A percentile compares a stretch with the other conserved stretches of the same genome.
Conservation (phyloP, 2,329 filamentous ascomycete species). For the Tolypocladium cylindrosporum region DNA sequence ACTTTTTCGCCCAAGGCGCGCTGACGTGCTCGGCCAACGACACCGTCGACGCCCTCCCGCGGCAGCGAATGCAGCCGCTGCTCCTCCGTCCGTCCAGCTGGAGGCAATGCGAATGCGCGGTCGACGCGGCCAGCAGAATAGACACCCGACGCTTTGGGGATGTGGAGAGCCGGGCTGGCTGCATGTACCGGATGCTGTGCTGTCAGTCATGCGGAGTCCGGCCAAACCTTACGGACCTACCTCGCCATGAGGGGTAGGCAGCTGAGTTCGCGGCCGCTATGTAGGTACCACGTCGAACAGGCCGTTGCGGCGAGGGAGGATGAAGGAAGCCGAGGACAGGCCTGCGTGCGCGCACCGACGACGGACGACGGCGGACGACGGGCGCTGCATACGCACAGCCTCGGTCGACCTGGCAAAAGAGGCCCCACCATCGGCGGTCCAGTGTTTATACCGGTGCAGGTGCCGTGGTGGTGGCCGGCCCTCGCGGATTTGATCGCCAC, state of each 20-base stretch:
- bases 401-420: neutral
- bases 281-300: neutral
- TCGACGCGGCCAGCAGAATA: neutral
- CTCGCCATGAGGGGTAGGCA: neutral
- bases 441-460: neutral
- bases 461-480: neutral
- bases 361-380: no score
- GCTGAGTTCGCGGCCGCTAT: neutral
- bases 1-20: neutral
- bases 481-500: neutral
- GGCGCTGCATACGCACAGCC: neutral
- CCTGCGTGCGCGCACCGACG: no score
- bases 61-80: neutral
- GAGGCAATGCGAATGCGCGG: neutral
- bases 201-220: neutral
- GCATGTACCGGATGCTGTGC: neutral
- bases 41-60: neutral
- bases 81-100: neutral
- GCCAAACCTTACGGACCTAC: neutral
- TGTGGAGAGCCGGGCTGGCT: neutral
- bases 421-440: neutral
- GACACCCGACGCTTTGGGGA: neutral
- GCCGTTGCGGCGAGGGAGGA: no score
- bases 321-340: no score
- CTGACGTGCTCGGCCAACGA: neutral